Base-by-base conservation (phyloP, 2,329 filamentous ascomycete genomes). In the Rosellinia necatrix region DNA sequence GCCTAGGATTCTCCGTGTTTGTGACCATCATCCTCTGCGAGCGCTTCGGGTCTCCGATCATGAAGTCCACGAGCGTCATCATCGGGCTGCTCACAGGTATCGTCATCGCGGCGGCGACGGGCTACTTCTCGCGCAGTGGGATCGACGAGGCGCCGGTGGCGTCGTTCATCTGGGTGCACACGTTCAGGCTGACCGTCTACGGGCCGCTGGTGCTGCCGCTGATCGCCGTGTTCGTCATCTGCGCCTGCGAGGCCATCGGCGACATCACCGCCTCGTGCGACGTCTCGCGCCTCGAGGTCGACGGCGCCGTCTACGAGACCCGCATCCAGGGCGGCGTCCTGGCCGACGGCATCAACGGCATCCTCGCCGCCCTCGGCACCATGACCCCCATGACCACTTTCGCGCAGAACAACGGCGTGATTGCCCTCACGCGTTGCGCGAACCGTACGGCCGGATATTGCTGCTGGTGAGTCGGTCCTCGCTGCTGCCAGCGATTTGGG, bases 331-430 rank as follows among this genome's bases (percentile, higher is more conserved):
- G 90, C 10, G 90, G 90, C 29, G 83, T 93, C 13, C 72, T 94
- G 3, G 89, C 89, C 0, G 91, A 94, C 64, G 90, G 90, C 1
- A 64, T 92, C 47, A 91, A 90, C 66, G 89, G 90, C 30, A 75
- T 91, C 61, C 76, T 93, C 13, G 88, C 89, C 13, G 88, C 86
- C 1, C 81, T 94, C 27, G 89, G 86, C 76, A 93, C 90, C 43
- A 89, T 91, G 63, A 90, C 89, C 0, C 89, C 90, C 25, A 90
- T 92, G 83, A 87, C 85, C 1, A 88, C 86, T 0, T 92, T 92
- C 64, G 90, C 90, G 0, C 89, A 92, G 71, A 93, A 93, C 76
- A 92, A 93, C 70, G 90, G 90, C 30, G 89, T 93, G 48, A 92
- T 94, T 58, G 88, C 90, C 0, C 78, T 94, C 40, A 94, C 90